phyloP scores from a whole-genome alignment of 176 grass and related monocot species.

The Eragrostis nindensis region DNA sequence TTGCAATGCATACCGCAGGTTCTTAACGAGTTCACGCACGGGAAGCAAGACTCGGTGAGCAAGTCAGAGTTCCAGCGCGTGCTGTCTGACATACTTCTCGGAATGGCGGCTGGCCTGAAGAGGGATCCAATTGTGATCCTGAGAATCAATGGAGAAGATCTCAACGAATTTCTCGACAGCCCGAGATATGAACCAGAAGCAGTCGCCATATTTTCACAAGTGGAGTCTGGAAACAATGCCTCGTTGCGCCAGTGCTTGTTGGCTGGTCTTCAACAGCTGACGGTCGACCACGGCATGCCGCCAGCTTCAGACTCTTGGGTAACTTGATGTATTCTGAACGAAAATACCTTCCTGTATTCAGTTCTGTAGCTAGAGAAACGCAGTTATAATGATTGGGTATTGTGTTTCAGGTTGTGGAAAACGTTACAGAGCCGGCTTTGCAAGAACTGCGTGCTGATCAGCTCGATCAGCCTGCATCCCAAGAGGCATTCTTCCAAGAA shows the following conservation, averaged over 20 bases:
- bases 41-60: conserved; percentile 69
- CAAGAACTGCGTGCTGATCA: conserved; percentile 43
- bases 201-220: conserved; percentile 56
- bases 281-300: conserved; percentile 83
- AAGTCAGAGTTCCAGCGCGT: conserved; percentile 72
- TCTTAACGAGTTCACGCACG: conserved; percentile 75
- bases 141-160: conserved; percentile 85
- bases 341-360: too few species aligned
- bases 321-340: neutral
- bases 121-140: conserved; percentile 84
- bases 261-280: conserved; percentile 61
- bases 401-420: conserved; percentile 61
- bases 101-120: conserved; percentile 88
- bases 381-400: neutral
- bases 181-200: conserved; percentile 57
- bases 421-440: conserved; percentile 58
- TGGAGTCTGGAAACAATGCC: conserved; percentile 33
- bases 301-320: conserved; percentile 80
- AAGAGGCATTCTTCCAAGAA: conserved; percentile 64
- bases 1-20: conserved; percentile 39
- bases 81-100: conserved; percentile 70
- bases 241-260: conserved; percentile 52
- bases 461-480: conserved; percentile 56
- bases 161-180: conserved; percentile 66
- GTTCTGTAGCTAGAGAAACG: neutral